A percentile compares a stretch with the other conserved stretches of the same genome.
Evolutionary conservation across 140 eudicot genomes (phyloP).

Genomic region (Oenanthe javanica): DNA sequence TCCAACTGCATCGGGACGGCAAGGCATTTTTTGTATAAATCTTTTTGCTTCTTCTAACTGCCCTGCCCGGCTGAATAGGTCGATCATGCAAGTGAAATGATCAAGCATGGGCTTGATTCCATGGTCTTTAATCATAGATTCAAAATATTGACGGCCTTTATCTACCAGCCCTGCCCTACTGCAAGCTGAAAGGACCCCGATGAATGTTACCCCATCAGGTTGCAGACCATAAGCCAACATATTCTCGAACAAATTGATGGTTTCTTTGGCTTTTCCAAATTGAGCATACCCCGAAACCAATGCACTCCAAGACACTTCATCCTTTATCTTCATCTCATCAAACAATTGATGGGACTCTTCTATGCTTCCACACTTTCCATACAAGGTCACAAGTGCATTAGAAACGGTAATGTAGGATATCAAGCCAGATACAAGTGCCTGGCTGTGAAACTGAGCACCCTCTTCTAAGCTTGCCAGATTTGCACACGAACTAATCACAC

Average conservation of each 20-base stretch:
- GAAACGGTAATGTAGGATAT: slow-evolving; percentile 53
- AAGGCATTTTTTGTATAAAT: slow-evolving; percentile 61
- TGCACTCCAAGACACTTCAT: slow-evolving; percentile 72
- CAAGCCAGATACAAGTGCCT: slow-evolving; percentile 57
- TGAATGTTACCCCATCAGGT: slow-evolving; percentile 68
- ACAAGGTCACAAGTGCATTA: slow-evolving; percentile 64
- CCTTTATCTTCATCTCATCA: slow-evolving; percentile 47
- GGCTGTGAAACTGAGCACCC: slow-evolving; percentile 71
- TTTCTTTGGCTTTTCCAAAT: slow-evolving; percentile 67
- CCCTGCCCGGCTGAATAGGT: slow-evolving; percentile 61
- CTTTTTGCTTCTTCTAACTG: slow-evolving; percentile 43
- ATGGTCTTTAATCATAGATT: slow-evolving; percentile 43
- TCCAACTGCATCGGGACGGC: slow-evolving; percentile 51
- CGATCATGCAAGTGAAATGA: slow-evolving; percentile 83
- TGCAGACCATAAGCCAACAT: slow-evolving; percentile 56
- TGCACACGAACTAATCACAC: slow-evolving; percentile 75
- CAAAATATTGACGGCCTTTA: slow-evolving; percentile 46
- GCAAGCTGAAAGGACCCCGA: slow-evolving; percentile 77
- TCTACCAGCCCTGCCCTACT: slow-evolving; percentile 83
- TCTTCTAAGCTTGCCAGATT: slow-evolving; percentile 72
- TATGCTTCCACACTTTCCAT: slow-evolving; percentile 70
- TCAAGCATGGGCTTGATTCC: slow-evolving; percentile 48
- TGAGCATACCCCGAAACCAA: slow-evolving; percentile 61
- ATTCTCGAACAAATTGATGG: slow-evolving; percentile 49
- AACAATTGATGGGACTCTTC: slow-evolving; percentile 54